Conservation (phyloP, 2,329 filamentous ascomycete species). For the Scedosporium boydii region DNA sequence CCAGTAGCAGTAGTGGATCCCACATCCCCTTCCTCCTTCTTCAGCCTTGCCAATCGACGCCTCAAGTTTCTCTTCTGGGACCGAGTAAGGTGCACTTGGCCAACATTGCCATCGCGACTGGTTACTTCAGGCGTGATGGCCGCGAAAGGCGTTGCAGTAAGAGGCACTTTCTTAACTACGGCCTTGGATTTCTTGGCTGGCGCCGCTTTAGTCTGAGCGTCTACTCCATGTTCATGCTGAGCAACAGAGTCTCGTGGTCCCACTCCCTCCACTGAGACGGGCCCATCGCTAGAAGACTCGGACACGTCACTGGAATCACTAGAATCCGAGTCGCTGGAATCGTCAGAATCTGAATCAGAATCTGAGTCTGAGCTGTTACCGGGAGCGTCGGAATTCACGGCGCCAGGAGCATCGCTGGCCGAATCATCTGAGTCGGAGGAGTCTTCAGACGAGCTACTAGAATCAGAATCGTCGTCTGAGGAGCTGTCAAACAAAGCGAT, state of each 20-base stretch:
- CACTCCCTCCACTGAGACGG: conserved; percentile 1
- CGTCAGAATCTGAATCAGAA: conserved; percentile 2
- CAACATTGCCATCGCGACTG: too few species aligned
- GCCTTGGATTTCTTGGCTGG: background rate
- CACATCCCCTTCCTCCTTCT: background rate
- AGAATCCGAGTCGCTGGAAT: conserved; percentile 1
- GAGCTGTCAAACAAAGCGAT: background rate
- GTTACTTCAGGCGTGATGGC: too few species aligned
- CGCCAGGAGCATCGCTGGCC: background rate
- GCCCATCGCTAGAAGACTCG: background rate
- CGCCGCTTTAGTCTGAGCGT: background rate
- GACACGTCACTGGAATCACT: too few species aligned
- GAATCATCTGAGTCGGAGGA: background rate
- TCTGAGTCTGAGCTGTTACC: background rate
- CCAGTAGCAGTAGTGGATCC: background rate
- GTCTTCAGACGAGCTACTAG: conserved; percentile 8
- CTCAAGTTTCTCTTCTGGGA: conserved; percentile 45
- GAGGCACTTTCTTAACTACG: too few species aligned
- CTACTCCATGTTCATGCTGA: background rate
- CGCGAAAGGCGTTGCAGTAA: too few species aligned
- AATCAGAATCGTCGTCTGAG: conserved; percentile 10
- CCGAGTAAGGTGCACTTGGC: conserved; percentile 15
- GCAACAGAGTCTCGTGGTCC: conserved; percentile 4
- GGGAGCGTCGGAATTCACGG: background rate
- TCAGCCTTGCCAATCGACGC: conserved; percentile 20